Percentiles rank a stretch among this genome's conserved stretches.
These are phyloP conservation scores for Stagonosporopsis cucurbitacearum DNA, from an alignment of 2,329 filamentous ascomycete genomes.

Conservation along the genomic window DNA sequence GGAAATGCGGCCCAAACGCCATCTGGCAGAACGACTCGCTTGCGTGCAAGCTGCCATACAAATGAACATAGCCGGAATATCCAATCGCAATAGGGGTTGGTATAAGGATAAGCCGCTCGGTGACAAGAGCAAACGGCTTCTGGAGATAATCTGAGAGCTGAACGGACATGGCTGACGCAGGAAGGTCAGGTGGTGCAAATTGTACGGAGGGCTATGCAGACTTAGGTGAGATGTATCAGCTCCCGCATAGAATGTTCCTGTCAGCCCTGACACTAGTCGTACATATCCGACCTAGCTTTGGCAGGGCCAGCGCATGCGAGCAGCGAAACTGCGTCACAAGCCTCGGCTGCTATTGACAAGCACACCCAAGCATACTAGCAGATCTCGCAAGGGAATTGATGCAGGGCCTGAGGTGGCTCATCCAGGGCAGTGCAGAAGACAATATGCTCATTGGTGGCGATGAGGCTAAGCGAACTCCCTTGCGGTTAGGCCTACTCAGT, in stretches of 20 bases:
- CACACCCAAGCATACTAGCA: constrained; percentile 1
- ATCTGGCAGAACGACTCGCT: constrained; percentile 19
- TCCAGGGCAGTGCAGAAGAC: constrained; percentile 6
- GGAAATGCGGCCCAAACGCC: constrained; percentile 20
- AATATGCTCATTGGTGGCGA: neutral
- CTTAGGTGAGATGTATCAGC: neutral
- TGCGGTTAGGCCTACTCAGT: neutral
- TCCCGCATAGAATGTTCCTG: neutral
- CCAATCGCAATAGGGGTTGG: constrained; percentile 18
- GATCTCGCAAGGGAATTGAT: neutral
- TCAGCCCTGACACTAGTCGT: neutral
- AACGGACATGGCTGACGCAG: constrained; percentile 1
- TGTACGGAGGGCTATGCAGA: neutral
- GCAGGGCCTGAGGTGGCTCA: constrained; percentile 3
- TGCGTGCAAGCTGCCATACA: constrained; percentile 19
- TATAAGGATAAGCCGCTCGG: constrained; percentile 18
- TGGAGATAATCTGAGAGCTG: constrained; percentile 7
- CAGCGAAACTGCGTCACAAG: constrained; percentile 1
- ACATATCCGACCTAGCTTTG: neutral
- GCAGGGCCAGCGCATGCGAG: neutral
- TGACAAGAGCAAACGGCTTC: constrained; percentile 13
- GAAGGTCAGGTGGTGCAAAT: neutral
- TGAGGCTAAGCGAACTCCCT: constrained; percentile 2
- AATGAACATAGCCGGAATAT: constrained; percentile 4
- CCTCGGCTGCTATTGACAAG: constrained; percentile 2